phyloP scores from a whole-genome alignment of 495 filamentous ascomycete species.

The Podospora anserina region DNA sequence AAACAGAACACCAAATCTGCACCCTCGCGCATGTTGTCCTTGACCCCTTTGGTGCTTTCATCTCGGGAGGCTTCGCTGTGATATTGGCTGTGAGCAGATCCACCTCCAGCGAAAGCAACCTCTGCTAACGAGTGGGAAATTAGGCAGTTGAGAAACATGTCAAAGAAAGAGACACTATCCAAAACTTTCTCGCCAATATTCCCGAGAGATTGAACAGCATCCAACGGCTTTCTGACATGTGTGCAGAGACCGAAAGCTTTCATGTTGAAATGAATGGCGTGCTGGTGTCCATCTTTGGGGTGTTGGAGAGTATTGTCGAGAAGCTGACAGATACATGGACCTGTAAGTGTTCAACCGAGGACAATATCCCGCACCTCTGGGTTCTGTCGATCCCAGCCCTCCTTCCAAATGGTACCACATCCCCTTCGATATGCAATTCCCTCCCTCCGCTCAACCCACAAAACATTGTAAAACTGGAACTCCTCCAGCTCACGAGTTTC shows the following conservation, averaged over 20 bases:
- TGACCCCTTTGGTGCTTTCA: conserved; percentile 22
- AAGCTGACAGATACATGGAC: conserved; percentile 13
- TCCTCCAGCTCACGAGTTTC: background rate
- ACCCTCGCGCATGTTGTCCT: too few relatives aligned
- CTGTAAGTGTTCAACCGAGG: background rate
- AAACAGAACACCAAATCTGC: too few relatives aligned
- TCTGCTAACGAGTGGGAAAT: background rate
- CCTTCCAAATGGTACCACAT: background rate
- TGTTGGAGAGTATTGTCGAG: conserved; percentile 22
- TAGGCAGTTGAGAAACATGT: conserved; percentile 21
- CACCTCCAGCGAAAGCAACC: background rate
- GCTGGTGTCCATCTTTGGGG: conserved; percentile 18
- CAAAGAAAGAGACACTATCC: conserved; percentile 12
- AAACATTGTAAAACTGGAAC: background rate
- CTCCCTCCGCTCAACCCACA: background rate
- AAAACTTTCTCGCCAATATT: conserved; percentile 17
- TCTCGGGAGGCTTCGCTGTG: conserved; percentile 22
- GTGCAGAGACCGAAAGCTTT: conserved; percentile 4
- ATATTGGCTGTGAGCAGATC: conserved; percentile 16
- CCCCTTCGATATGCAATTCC: background rate
- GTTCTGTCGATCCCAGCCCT: background rate
- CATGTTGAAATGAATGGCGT: conserved; percentile 14
- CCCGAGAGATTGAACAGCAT: conserved; percentile 16
- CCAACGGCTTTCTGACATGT: conserved; percentile 13
- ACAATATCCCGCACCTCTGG: background rate